A percentile compares a stretch with the other conserved stretches of the same genome.
These are phyloP conservation scores for Kalanchoe fedtschenkoi DNA, from an alignment of 164 flowering plant genomes.

Conservation along the genomic window DNA sequence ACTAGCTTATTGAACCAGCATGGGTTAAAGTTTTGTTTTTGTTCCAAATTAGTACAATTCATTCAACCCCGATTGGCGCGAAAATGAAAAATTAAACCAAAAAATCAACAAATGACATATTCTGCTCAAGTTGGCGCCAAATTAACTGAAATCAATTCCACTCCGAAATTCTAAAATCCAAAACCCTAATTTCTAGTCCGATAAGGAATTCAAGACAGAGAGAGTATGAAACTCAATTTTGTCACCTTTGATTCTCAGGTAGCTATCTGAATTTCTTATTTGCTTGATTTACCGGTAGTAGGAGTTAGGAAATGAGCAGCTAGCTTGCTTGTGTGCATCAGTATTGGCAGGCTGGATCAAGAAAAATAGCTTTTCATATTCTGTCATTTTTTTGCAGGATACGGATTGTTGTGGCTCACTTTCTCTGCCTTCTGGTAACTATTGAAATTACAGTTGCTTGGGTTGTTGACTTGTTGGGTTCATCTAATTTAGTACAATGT, in stretches of 20 bases:
- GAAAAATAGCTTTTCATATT: too few species aligned
- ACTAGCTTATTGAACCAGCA: too few species aligned
- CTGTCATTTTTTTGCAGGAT: not conserved
- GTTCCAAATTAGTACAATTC: too few species aligned
- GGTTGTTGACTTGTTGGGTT: too few species aligned
- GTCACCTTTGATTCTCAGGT: not conserved
- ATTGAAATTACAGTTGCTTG: not conserved
- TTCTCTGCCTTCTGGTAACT: not conserved
- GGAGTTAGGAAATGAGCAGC: not conserved
- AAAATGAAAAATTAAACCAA: not conserved
- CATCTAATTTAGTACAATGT: too few species aligned
- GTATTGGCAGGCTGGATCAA: too few species aligned
- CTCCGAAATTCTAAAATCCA: not conserved
- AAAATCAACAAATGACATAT: not conserved
- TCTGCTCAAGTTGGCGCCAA: not conserved
- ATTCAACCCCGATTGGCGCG: not conserved
- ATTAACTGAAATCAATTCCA: not conserved
- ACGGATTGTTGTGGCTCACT: not conserved
- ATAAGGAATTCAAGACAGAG: conserved; percentile 4
- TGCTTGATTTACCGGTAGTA: not conserved
- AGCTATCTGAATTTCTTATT: not conserved
- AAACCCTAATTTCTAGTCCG: not conserved
- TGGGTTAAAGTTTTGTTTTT: too few species aligned
- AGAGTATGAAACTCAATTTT: conserved; percentile 2
- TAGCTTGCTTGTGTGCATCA: not conserved